Conservation (phyloP, 2,329 filamentous ascomycete genomes). For the Aspergillus ustus region DNA sequence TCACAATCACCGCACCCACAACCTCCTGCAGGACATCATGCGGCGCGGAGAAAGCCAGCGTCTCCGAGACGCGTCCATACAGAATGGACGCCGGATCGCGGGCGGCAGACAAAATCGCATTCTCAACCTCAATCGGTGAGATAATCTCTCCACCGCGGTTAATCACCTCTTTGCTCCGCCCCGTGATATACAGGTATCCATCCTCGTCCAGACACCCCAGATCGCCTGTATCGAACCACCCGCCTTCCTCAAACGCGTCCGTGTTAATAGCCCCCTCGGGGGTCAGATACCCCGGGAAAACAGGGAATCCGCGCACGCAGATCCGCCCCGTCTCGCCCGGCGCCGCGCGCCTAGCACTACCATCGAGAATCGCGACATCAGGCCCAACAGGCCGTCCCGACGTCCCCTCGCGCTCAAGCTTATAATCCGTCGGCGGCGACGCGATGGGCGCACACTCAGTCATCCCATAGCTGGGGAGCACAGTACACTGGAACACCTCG, state of each 20-base stretch:
- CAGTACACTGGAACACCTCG: conserved; percentile 56
- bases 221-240: conserved; percentile 62
- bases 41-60: conserved; percentile 58
- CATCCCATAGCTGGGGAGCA: conserved; percentile 64
- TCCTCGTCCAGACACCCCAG: conserved; percentile 58
- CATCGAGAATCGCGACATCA: conserved; percentile 56
- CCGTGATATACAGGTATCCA: conserved; percentile 60
- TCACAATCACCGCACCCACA: conserved; percentile 59
- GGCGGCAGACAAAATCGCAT: conserved; percentile 57
- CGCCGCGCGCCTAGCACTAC: conserved; percentile 31
- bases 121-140: conserved; percentile 63
- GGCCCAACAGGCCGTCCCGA: conserved; percentile 59
- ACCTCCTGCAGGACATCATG: conserved; percentile 62
- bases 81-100: conserved; percentile 45
- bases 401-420: conserved; percentile 57
- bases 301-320: conserved; percentile 57
- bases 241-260: conserved; percentile 49
- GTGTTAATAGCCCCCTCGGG: conserved; percentile 9
- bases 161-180: conserved; percentile 62
- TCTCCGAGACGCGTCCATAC: conserved; percentile 53
- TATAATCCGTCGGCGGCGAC: conserved; percentile 59
- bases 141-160: conserved; percentile 64
- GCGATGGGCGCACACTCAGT: conserved; percentile 65
- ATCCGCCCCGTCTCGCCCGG: conserved; percentile 52
- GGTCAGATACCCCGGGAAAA: conserved; percentile 50